phyloP scores from a whole-genome alignment of 208 protist species.

The Zelonia costaricensis region DNA sequence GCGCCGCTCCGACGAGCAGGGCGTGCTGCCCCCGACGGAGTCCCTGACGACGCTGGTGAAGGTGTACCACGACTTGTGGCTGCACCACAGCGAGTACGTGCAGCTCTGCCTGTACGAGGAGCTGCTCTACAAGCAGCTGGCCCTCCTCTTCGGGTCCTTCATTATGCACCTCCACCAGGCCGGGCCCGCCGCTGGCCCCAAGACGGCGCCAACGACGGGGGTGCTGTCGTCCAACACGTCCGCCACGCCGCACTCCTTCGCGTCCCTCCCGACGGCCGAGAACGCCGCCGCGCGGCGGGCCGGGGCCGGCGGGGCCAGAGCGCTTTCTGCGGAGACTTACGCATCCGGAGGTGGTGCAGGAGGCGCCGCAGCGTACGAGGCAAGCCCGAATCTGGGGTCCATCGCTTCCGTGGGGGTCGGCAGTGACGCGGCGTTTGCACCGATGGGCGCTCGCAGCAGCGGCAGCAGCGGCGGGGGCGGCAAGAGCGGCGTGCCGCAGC shows the following conservation, averaged over 20 bases:
- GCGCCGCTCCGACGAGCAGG: background rate
- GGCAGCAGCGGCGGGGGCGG: background rate
- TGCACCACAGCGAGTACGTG: constrained; percentile 31
- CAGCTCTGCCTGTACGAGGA: constrained; percentile 25
- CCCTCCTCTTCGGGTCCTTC: constrained; percentile 17
- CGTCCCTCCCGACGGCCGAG: background rate
- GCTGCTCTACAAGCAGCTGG: constrained; percentile 24
- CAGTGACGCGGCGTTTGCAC: too few relatives aligned
- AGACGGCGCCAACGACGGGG: background rate
- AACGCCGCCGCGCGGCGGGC: background rate
- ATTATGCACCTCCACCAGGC: constrained; percentile 10
- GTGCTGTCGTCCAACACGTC: background rate
- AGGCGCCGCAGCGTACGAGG: too few relatives aligned
- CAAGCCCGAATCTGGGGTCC: background rate
- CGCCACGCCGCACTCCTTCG: background rate
- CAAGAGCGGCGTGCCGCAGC: background rate
- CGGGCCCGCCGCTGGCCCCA: background rate
- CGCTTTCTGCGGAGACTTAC: too few relatives aligned
- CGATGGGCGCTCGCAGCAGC: background rate
- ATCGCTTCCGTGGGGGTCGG: background rate
- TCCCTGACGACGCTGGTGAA: constrained; percentile 1
- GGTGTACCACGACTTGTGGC: constrained; percentile 26
- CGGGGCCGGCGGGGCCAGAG: background rate
- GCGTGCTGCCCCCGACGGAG: constrained; percentile 8
- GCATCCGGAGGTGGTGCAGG: too few relatives aligned